A percentile compares a stretch with the other conserved stretches of the same genome.
Conservation (phyloP, 1,284 basidiomycete species). For the Cutaneotrichosporon sp. region DNA sequence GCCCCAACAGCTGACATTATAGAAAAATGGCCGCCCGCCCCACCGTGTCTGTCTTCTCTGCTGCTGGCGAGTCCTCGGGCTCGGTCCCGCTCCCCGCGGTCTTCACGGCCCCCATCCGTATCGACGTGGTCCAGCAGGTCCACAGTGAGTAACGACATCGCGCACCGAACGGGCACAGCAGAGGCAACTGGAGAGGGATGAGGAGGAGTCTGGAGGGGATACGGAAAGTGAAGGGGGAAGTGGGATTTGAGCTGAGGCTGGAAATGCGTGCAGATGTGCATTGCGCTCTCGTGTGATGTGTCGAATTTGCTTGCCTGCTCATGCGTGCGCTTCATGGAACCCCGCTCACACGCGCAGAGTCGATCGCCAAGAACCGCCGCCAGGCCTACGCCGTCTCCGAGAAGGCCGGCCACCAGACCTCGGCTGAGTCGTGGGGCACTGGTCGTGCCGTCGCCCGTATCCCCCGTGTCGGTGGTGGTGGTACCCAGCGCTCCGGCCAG, state of each 20-base stretch:
- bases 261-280: not conserved
- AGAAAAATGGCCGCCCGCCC: constrained; percentile 77
- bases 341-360: constrained; percentile 59
- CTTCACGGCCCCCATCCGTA: constrained; percentile 94
- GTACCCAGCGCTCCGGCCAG: constrained; percentile 97
- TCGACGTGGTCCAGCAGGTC: constrained; percentile 96
- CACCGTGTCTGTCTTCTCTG: constrained; percentile 74
- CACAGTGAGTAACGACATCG: constrained; percentile 76
- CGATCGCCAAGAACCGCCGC: constrained; percentile 97
- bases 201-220: not conserved
- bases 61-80: constrained; percentile 75
- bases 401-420: constrained; percentile 99
- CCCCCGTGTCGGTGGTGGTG: constrained; percentile 98
- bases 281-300: too few species aligned
- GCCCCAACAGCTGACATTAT: not conserved
- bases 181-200: not conserved
- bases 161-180: not conserved
- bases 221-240: too few species aligned
- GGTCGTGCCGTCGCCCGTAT: constrained; percentile 99
- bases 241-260: too few species aligned
- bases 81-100: constrained; percentile 94
- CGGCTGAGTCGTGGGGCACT: constrained; percentile 94
- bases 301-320: too few species aligned
- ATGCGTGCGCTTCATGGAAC: too few species aligned
- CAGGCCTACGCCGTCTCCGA: constrained; percentile 95